Evolutionary conservation across 1,284 basidiomycete species (phyloP), one percentile per base, ranked within the genome.

Genomic region (Termitomyces sp.): DNA sequence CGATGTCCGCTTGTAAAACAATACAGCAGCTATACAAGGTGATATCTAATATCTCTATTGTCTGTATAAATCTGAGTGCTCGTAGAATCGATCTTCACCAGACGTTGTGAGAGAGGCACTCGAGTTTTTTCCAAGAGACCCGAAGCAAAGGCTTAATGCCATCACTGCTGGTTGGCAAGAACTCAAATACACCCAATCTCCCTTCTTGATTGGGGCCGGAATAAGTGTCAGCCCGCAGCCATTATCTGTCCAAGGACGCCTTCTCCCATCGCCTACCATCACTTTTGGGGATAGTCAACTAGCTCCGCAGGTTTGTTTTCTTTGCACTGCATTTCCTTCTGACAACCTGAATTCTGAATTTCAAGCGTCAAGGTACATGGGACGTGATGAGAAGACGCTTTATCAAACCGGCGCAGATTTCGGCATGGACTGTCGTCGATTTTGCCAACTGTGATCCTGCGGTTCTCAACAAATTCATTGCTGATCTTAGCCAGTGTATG

Each of bases 301-400:
- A 5, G 30, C 54, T 50, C 60, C 52, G 10, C 56, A 55, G 60
- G 62, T 62, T 39, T 55, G 44, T 19, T 28, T 5, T 15, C 0
- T 30, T 40, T 12, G 2, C 44, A 26, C 10, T 13, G 2, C 8
- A 34, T 28, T 10, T 1, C 17, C n/a, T 40, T 31, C 24, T 17
- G 13, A 28, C 24, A 21, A 19, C 12, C 31, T 21, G 28, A 30
- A 5, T 26, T 3, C 10, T 50, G 3, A 30, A 4, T 42, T 31
- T 12, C 24, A 26, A 65, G 64, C 52, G 61, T 52, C 61, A 57
- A 6, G 72, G 73, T 6, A 62, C 64, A 5, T 74, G 73, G 73
- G 71, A 73, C 50, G 65, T 75, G 49, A 70, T 70, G 62, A 56
- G 62, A 7, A 70, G 68, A 55, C 63, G 48, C 12, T 66, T 76